These are phyloP conservation scores for Clonostachys solani DNA, from an alignment of 2,329 filamentous ascomycete genomes.

Conservation along the genomic window DNA sequence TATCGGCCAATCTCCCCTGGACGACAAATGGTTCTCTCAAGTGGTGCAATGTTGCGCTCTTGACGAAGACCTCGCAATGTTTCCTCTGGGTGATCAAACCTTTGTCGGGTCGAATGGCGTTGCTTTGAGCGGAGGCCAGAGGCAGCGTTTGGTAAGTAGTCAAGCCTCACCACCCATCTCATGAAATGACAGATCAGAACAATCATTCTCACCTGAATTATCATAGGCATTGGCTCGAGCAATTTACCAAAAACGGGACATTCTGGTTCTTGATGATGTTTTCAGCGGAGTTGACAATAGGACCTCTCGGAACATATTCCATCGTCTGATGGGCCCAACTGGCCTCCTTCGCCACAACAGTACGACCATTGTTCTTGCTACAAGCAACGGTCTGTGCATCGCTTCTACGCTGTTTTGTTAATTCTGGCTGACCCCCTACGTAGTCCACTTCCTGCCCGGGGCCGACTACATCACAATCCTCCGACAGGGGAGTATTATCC, in stretches of 20 bases:
- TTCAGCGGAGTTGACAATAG: constrained; percentile 33
- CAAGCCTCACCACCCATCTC: neutral
- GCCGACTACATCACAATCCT: constrained; percentile 18
- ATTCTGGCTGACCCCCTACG: neutral
- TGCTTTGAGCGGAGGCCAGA: constrained; percentile 28
- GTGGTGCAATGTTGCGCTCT: constrained; percentile 27
- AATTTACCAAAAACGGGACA: constrained; percentile 19
- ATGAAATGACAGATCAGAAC: neutral
- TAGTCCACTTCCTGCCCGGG: constrained; percentile 14
- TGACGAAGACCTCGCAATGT: constrained; percentile 14
- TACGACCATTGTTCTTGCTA: constrained; percentile 23
- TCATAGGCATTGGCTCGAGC: constrained; percentile 22
- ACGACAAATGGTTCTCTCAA: constrained; percentile 19
- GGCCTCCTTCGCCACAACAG: constrained; percentile 25
- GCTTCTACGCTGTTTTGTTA: neutral
- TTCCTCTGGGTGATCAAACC: constrained; percentile 14
- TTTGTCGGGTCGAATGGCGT: constrained; percentile 22
- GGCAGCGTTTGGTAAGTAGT: constrained; percentile 20
- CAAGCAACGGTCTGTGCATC: constrained; percentile 19
- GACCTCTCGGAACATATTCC: constrained; percentile 34
- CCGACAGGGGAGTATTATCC: constrained; percentile 10
- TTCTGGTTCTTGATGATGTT: constrained; percentile 31
- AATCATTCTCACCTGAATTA: neutral
- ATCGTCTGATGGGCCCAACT: constrained; percentile 24
- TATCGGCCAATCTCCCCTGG: constrained; percentile 14